Percentiles rank a stretch among this genome's conserved stretches.
These are phyloP conservation scores for Coccomyxa sp. DNA, from an alignment of 139 green algal species.

Conservation along the genomic window DNA sequence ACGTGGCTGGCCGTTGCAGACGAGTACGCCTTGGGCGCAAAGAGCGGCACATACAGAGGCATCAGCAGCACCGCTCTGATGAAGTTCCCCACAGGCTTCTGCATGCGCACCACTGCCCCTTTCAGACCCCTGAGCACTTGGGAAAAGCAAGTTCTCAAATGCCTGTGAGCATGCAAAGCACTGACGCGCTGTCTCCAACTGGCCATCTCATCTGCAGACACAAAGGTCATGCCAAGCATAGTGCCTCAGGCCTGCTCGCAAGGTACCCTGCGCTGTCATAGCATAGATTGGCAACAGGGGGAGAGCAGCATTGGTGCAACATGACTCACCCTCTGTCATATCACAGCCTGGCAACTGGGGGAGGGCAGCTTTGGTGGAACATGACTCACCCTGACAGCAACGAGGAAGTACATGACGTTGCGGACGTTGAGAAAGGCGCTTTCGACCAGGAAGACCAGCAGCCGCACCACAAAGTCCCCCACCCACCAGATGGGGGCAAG, in stretches of 20 bases:
- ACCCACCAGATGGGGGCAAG: conserved; percentile 23
- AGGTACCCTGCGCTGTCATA: no score
- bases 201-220: no score
- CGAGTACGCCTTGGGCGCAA: not conserved
- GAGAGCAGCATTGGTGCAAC: no score
- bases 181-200: no score
- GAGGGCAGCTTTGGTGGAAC: no score
- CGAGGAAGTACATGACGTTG: conserved; percentile 21
- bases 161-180: no score
- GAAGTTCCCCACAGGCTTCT: conserved; percentile 1
- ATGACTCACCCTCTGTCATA: no score
- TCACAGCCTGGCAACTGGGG: no score
- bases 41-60: conserved; percentile 5
- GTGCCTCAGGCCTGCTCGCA: no score
- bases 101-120: not conserved
- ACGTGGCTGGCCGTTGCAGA: not conserved
- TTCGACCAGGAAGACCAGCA: conserved; percentile 23
- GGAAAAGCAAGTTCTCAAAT: no score
- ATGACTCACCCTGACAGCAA: conserved; percentile 8
- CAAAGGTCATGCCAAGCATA: no score
- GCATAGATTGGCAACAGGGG: no score
- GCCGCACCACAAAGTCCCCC: conserved; percentile 3
- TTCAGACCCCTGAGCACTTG: not conserved
- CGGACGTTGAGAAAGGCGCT: conserved; percentile 14
- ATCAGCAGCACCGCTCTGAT: not conserved